phyloP scores from a whole-genome alignment of 1,139 yeast species.

The Candida buenavistaensis region DNA sequence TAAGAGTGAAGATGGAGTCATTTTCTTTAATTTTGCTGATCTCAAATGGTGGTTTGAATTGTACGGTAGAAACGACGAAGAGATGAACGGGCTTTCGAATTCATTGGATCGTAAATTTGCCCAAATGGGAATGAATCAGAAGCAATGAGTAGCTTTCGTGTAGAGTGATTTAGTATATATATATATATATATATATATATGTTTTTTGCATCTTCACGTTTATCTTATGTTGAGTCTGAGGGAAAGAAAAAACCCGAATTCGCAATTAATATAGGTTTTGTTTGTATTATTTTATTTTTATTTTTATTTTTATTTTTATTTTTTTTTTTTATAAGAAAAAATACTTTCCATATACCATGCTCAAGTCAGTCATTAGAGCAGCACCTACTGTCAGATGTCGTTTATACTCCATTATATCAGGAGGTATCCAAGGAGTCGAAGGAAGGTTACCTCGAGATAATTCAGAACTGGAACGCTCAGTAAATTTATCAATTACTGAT shows the following conservation, averaged over 20 bases:
- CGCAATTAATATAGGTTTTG: too few species aligned
- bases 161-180: neutral
- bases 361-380: too few species aligned
- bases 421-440: constrained; percentile 31
- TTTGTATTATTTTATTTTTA: too few species aligned
- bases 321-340: neutral
- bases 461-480: neutral
- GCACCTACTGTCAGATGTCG: too few species aligned
- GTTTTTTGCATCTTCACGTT: too few species aligned
- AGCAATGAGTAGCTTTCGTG: too few species aligned
- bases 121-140: constrained; percentile 25
- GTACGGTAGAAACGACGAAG: constrained; percentile 75
- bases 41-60: constrained; percentile 88
- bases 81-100: constrained; percentile 66
- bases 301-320: too few species aligned
- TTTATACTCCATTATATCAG: constrained; percentile 1
- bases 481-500: constrained; percentile 47
- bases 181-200: too few species aligned
- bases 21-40: constrained; percentile 66
- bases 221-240: too few species aligned
- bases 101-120: constrained; percentile 46
- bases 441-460: constrained; percentile 30
- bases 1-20: constrained; percentile 39
- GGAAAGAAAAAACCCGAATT: too few species aligned
- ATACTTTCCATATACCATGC: too few species aligned